A percentile compares a stretch with the other conserved stretches of the same genome.
Evolutionary conservation across 2,329 filamentous ascomycete genomes (phyloP).

Genomic region (Arthrobotrys conoides): DNA sequence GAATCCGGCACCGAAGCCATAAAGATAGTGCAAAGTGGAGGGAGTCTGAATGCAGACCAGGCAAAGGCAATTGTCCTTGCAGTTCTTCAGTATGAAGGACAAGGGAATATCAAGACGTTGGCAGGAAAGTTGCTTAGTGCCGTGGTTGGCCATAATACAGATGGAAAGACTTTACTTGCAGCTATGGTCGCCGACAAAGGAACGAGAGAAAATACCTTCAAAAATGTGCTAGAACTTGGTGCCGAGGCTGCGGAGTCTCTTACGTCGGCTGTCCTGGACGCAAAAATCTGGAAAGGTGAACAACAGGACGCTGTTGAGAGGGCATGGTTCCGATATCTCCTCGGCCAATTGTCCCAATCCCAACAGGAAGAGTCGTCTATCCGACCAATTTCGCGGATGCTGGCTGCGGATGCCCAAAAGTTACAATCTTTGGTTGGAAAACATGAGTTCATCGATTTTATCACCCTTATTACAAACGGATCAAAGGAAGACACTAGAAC

Average conservation of each 20-base stretch:
- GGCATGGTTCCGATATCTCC: conserved; percentile 62
- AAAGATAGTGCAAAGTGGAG: conserved; percentile 60
- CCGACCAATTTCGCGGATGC: conserved; percentile 62
- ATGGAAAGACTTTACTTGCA: conserved; percentile 60
- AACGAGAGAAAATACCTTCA: conserved; percentile 44
- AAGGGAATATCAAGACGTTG: conserved; percentile 19
- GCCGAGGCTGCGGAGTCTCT: conserved; percentile 62
- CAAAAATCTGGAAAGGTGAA: conserved; percentile 58
- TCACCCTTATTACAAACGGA: conserved; percentile 60
- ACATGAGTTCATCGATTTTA: conserved; percentile 60
- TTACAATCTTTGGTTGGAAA: conserved; percentile 62
- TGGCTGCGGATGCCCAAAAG: conserved; percentile 60
- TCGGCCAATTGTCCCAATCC: conserved; percentile 45
- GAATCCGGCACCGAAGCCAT: conserved; percentile 61
- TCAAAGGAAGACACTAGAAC: conserved; percentile 62
- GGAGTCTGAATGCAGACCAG: conserved; percentile 33
- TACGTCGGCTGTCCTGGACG: conserved; percentile 61
- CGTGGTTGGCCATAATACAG: conserved; percentile 58
- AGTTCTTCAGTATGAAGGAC: conserved; percentile 41
- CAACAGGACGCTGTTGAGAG: conserved; percentile 58
- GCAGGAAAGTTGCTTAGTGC: conserved; percentile 62
- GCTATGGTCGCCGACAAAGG: conserved; percentile 40
- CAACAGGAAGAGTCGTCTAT: conserved; percentile 43
- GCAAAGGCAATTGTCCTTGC: conserved; percentile 44
- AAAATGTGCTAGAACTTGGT: conserved; percentile 57